Conservation (phyloP, 1,284 basidiomycete species). For the Pyrrhoderma noxium region DNA sequence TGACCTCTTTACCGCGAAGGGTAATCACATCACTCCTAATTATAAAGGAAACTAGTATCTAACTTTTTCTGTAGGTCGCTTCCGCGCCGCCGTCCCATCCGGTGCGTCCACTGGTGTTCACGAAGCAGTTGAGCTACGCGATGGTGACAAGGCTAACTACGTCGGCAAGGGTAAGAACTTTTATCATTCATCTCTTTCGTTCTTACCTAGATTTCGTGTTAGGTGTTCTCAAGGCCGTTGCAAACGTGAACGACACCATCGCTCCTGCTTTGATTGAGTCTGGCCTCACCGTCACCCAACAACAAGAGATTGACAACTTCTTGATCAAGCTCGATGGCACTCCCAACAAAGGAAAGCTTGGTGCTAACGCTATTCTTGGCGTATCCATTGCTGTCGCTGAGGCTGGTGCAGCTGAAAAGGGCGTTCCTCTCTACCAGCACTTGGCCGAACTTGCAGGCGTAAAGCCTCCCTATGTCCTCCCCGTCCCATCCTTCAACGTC, state of each 20-base stretch:
- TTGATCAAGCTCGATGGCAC: slow-evolving; percentile 98
- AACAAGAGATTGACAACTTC: slow-evolving; percentile 97
- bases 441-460: slow-evolving; percentile 92
- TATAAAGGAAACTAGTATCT: slow-evolving; percentile 4
- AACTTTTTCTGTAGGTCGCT: slow-evolving; percentile 57
- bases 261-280: slow-evolving; percentile 87
- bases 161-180: slow-evolving; percentile 81
- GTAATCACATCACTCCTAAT: slow-evolving; percentile 42
- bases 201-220: slow-evolving; percentile 1
- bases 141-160: slow-evolving; percentile 90
- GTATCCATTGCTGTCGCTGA: slow-evolving; percentile 95
- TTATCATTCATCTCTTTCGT: slow-evolving; percentile 14
- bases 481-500: slow-evolving; percentile 94
- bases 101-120: slow-evolving; percentile 98
- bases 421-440: slow-evolving; percentile 94
- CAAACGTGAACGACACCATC: slow-evolving; percentile 92
- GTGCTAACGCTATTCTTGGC: slow-evolving; percentile 98
- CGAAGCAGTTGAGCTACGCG: slow-evolving; percentile 98
- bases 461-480: slow-evolving; percentile 88
- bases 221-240: slow-evolving; percentile 93
- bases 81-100: slow-evolving; percentile 93
- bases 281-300: slow-evolving; percentile 80
- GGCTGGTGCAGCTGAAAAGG: slow-evolving; percentile 92
- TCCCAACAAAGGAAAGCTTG: slow-evolving; percentile 98
- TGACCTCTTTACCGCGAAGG: slow-evolving; percentile 83